Evolutionary conservation across 2,329 filamentous ascomycete species (phyloP).

Genomic region (Thielaviopsis populi): DNA sequence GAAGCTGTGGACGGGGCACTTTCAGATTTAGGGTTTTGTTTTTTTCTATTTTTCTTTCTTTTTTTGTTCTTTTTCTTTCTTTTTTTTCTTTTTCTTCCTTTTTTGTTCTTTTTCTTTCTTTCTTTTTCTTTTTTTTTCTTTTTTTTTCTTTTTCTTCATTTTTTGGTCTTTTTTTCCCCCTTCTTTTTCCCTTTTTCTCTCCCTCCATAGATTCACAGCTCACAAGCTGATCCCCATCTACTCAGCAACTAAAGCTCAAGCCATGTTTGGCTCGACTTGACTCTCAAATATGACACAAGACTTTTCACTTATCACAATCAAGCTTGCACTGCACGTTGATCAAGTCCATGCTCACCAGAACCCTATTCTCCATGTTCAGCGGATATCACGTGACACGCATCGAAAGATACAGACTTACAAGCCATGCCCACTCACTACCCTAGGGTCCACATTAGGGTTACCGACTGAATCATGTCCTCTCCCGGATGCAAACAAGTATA

Average conservation of each 20-base stretch:
- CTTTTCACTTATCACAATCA: neutral
- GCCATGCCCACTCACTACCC: neutral
- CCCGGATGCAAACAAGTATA: neutral
- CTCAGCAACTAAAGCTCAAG: neutral
- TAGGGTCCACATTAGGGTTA: neutral
- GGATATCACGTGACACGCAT: neutral
- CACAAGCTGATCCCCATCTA: too few relatives aligned
- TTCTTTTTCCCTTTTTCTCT: neutral
- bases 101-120: neutral
- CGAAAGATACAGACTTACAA: too few relatives aligned
- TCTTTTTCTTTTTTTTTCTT: neutral
- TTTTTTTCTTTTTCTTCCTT: neutral
- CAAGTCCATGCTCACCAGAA: neutral
- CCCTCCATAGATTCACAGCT: neutral
- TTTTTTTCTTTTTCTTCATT: neutral
- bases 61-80: neutral
- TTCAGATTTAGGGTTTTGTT: constrained; percentile 19
- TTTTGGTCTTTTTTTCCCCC: neutral
- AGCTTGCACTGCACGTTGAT: neutral
- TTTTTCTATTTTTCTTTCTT: neutral
- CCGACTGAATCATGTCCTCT: neutral
- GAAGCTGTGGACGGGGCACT: constrained; percentile 22
- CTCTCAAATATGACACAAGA: neutral
- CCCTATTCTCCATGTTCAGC: neutral
- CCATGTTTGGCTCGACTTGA: neutral